Conservation (phyloP, 164 flowering plant species). For the Tetrastigma voinierianum region DNA sequence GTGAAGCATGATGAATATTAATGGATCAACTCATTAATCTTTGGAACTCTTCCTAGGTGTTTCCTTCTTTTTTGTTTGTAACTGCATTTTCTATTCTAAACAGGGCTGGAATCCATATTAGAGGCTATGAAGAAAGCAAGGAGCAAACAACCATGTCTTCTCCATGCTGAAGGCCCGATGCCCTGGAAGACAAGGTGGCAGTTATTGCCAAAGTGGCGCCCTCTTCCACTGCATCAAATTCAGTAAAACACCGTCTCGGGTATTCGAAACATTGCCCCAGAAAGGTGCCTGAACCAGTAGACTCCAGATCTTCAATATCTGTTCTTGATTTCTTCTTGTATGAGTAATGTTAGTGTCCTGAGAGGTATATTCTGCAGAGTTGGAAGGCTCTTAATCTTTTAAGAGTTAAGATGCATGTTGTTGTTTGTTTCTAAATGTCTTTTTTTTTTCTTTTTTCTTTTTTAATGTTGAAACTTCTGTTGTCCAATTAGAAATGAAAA, state of each 20-base stretch:
- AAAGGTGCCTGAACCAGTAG: conserved; percentile 45
- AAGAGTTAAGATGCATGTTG: no score
- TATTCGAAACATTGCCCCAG: conserved; percentile 96
- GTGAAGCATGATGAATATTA: no score
- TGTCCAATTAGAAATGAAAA: no score
- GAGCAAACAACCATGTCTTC: conserved; percentile 94
- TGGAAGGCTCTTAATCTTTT: no score
- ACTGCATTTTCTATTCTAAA: conserved; percentile 5
- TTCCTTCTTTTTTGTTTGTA: background rate
- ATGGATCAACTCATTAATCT: no score
- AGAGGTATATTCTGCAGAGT: no score
- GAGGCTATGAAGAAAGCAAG: conserved; percentile 97
- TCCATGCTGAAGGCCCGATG: conserved; percentile 95
- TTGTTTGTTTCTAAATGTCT: no score
- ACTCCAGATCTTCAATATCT: background rate
- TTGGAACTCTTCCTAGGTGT: background rate
- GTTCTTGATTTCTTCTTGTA: background rate
- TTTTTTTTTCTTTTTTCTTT: no score
- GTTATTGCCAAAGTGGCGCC: conserved; percentile 96
- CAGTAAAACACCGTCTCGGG: conserved; percentile 90
- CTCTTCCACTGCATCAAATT: conserved; percentile 84
- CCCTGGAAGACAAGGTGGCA: conserved; percentile 93
- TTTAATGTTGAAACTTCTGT: no score
- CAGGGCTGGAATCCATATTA: conserved; percentile 72
- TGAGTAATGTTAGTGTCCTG: background rate